Percentiles rank a stretch among this genome's conserved stretches.
These are phyloP conservation scores for Phytopythium delawarense DNA, from an alignment of 352 stramenopile species.

Conservation along the genomic window DNA sequence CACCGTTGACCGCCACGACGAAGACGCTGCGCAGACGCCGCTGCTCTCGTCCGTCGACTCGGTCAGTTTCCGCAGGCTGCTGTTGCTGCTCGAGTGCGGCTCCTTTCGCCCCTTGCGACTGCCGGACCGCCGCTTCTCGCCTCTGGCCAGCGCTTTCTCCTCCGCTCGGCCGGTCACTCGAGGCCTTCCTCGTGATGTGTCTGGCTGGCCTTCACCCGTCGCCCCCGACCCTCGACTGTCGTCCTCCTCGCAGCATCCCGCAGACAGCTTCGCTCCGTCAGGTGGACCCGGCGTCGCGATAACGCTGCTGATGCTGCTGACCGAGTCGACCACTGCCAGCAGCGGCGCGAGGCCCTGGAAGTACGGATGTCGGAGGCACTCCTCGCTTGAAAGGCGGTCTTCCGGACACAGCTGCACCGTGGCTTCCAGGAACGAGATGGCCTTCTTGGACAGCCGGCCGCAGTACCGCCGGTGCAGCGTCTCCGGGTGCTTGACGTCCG, in stretches of 20 bases:
- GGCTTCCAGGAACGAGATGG: conserved; percentile 75
- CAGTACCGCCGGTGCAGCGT: conserved; percentile 90
- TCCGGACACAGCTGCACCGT: conserved; percentile 76
- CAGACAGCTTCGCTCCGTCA: background rate
- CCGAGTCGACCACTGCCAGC: background rate
- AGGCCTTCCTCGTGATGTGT: conserved; percentile 34
- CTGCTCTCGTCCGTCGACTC: conserved; percentile 26
- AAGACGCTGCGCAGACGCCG: background rate
- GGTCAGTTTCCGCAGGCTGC: conserved; percentile 27
- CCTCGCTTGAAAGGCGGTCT: conserved; percentile 65
- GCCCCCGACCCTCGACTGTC: background rate
- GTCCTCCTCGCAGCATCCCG: background rate
- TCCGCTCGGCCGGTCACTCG: conserved; percentile 35
- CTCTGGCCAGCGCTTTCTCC: conserved; percentile 29
- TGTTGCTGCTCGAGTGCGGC: conserved; percentile 31
- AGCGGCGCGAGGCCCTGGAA: conserved; percentile 70
- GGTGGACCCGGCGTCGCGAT: background rate
- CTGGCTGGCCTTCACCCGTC: background rate
- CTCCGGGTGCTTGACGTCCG: conserved; percentile 89
- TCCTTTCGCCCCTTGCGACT: conserved; percentile 34
- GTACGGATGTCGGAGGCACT: conserved; percentile 85
- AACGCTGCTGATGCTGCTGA: background rate
- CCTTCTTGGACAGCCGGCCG: conserved; percentile 81
- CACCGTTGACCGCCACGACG: conserved; percentile 12
- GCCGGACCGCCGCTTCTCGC: conserved; percentile 41